phyloP scores from a whole-genome alignment of 345 rosid genomes.

The Populus simonii region DNA sequence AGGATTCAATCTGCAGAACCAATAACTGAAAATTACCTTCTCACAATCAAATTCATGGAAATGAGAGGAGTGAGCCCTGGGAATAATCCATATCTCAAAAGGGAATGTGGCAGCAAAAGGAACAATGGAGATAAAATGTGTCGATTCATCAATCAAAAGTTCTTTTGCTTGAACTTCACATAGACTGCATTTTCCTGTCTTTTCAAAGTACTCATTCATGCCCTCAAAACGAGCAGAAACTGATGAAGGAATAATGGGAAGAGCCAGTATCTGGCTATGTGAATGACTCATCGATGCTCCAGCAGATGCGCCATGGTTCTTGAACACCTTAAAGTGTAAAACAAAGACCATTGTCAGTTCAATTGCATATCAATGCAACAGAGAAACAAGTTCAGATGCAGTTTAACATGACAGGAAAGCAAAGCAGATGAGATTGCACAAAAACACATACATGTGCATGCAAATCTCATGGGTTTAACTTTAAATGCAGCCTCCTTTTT shows the following conservation, averaged over 20 bases:
- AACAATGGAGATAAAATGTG: conserved; percentile 56
- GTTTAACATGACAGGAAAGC: neutral
- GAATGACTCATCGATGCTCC: conserved; percentile 95
- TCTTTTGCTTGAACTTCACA: conserved; percentile 55
- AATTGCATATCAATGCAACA: neutral
- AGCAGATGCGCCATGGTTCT: conserved; percentile 92
- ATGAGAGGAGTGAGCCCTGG: conserved; percentile 59
- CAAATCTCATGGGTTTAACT: neutral
- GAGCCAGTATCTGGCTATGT: conserved; percentile 81
- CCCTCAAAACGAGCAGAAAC: conserved; percentile 53
- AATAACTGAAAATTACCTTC: conserved; percentile 38
- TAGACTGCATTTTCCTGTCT: conserved; percentile 62
- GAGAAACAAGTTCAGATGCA: neutral
- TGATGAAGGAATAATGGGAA: conserved; percentile 68
- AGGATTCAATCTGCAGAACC: neutral
- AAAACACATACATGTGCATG: neutral
- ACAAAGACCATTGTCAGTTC: conserved; percentile 5
- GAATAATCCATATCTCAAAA: conserved; percentile 88
- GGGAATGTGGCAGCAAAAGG: conserved; percentile 69
- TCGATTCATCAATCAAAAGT: conserved; percentile 55
- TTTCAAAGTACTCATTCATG: conserved; percentile 53
- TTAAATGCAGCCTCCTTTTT: neutral
- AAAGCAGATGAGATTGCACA: neutral
- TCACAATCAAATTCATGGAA: conserved; percentile 58
- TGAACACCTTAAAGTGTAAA: conserved; percentile 59